A percentile compares a stretch with the other conserved stretches of the same genome.
Evolutionary conservation across 192 early-diverging fungal genomes (phyloP).

Genomic region (Kickxella alabastrina): DNA sequence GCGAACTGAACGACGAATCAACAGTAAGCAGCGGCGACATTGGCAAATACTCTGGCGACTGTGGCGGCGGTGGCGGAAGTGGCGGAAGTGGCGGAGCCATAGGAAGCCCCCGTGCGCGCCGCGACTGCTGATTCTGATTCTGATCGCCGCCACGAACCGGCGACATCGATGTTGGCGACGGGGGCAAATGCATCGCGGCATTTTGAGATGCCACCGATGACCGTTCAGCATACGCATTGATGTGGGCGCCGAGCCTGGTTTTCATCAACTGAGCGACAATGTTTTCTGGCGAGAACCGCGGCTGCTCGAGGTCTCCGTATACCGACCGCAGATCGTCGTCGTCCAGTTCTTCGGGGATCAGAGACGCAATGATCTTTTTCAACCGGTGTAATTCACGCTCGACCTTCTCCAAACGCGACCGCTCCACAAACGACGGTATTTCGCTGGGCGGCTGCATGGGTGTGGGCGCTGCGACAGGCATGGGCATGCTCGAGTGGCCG

Average conservation of each 20-base stretch:
- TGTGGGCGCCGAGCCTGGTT: conserved; percentile 15
- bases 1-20: background rate
- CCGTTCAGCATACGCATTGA: conserved; percentile 5
- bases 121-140: too few relatives aligned
- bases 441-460: background rate
- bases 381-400: conserved; percentile 45
- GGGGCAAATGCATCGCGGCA: conserved; percentile 7
- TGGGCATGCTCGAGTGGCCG: background rate
- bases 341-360: conserved; percentile 41
- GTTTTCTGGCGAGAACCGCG: conserved; percentile 23
- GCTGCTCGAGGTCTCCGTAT: conserved; percentile 37
- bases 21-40: conserved; percentile 1
- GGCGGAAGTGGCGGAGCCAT: background rate
- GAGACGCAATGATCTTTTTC: conserved; percentile 45
- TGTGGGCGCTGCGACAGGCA: background rate
- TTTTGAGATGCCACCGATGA: background rate
- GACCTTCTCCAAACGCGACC: conserved; percentile 35
- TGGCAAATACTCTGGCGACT: background rate
- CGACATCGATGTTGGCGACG: conserved; percentile 8
- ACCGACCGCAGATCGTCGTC: conserved; percentile 49
- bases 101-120: too few relatives aligned
- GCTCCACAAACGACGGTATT: conserved; percentile 19
- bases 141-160: background rate
- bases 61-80: background rate
- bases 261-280: conserved; percentile 27